phyloP scores from a whole-genome alignment of 129 eudicot species.

The Chrysanthemum lavandulifolium region DNA sequence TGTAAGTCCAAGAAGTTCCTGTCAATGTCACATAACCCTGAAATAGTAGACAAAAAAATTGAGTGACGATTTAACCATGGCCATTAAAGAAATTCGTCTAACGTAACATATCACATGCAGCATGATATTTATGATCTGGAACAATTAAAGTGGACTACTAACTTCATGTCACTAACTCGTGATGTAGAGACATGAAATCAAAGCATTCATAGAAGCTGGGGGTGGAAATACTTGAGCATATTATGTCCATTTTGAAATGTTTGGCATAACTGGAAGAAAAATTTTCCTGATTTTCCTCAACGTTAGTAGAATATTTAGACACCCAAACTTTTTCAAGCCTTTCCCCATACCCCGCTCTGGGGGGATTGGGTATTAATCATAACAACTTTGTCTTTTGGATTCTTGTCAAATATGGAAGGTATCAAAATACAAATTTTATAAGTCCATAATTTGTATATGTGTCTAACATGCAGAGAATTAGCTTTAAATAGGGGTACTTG shows the following conservation, averaged over 20 bases:
- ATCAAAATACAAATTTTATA: too few relatives aligned
- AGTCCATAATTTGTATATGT: too few relatives aligned
- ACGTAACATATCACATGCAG: background rate
- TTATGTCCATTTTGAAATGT: background rate
- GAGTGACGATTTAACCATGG: conserved; percentile 3
- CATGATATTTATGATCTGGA: background rate
- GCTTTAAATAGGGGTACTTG: too few relatives aligned
- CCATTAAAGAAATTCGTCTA: background rate
- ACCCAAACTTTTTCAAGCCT: too few relatives aligned
- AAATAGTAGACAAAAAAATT: conserved; percentile 16
- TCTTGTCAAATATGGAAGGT: too few relatives aligned
- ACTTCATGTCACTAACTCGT: background rate
- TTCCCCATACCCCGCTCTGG: too few relatives aligned
- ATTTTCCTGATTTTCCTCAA: background rate
- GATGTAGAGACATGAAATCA: background rate
- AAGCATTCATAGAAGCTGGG: background rate
- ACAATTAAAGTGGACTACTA: background rate
- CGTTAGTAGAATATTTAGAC: background rate
- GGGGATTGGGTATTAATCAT: too few relatives aligned
- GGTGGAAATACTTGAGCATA: background rate
- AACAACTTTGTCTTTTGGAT: too few relatives aligned
- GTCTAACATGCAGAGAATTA: too few relatives aligned
- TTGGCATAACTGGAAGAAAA: background rate
- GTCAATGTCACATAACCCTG: conserved; percentile 79
- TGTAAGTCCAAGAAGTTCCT: conserved; percentile 63